Evolutionary conservation across 2,329 filamentous ascomycete genomes (phyloP).

Genomic region (Cordyceps farinosa): DNA sequence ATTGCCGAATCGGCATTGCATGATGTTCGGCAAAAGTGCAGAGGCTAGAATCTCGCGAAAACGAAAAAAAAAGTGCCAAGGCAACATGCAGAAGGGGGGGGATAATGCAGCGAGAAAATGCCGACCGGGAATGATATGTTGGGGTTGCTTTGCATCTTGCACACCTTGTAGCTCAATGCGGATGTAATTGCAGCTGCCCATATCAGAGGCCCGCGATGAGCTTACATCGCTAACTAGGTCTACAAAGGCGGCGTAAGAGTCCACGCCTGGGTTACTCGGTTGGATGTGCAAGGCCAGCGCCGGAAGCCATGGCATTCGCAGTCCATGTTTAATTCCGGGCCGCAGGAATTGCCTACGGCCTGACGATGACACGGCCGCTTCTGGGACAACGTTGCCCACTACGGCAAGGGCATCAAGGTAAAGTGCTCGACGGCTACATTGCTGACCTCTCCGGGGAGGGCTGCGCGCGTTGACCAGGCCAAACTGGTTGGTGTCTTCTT

Average conservation of each 20-base stretch:
- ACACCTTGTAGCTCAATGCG: background rate
- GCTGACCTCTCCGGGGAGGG: background rate
- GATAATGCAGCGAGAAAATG: no score
- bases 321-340: no score
- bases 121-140: no score
- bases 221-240: background rate
- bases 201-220: background rate
- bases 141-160: background rate
- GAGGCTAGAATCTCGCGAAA: no score
- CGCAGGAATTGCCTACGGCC: background rate
- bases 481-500: constrained; percentile 3
- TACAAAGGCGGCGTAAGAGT: background rate
- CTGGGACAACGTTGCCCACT: background rate
- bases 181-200: background rate
- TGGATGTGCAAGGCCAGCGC: background rate
- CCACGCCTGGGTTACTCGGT: background rate
- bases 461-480: background rate
- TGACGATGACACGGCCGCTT: background rate
- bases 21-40: no score
- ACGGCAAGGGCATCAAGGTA: constrained; percentile 10
- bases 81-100: no score
- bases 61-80: no score
- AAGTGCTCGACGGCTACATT: background rate
- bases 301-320: background rate
- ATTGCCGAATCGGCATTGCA: no score